phyloP scores from a whole-genome alignment of 768 basidiomycete genomes.

The Mycena floridula region DNA sequence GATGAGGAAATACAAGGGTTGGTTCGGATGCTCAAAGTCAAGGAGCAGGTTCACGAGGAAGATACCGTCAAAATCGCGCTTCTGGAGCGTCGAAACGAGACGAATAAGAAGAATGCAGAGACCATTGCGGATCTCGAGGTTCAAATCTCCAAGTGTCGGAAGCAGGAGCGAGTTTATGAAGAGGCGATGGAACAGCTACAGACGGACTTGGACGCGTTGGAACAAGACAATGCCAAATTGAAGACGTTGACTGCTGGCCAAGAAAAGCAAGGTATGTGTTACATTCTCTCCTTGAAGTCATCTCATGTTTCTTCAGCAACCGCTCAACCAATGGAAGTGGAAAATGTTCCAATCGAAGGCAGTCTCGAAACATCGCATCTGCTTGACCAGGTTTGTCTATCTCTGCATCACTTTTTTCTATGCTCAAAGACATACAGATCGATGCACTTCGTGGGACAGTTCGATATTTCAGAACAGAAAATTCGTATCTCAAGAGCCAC shows the following conservation, averaged over 20 bases:
- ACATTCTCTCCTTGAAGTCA: neutral
- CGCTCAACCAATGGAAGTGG: slow-evolving; percentile 49
- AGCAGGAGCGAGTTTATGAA: slow-evolving; percentile 86
- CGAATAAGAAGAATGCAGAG: slow-evolving; percentile 87
- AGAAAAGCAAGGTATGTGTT: slow-evolving; percentile 62
- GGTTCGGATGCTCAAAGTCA: slow-evolving; percentile 74
- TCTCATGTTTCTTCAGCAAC: slow-evolving; percentile 30
- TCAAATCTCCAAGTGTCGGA: slow-evolving; percentile 73
- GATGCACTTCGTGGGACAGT: slow-evolving; percentile 89
- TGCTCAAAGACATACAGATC: slow-evolving; percentile 43
- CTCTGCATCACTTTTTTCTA: neutral
- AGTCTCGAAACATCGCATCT: slow-evolving; percentile 85
- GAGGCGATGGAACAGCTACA: slow-evolving; percentile 94
- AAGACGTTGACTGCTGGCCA: slow-evolving; percentile 60
- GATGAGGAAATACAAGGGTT: slow-evolving; percentile 90
- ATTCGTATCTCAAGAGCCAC: slow-evolving; percentile 89
- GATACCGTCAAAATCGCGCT: slow-evolving; percentile 87
- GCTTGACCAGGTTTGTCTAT: slow-evolving; percentile 65
- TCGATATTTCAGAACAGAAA: slow-evolving; percentile 89
- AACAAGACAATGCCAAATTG: slow-evolving; percentile 84
- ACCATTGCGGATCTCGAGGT: slow-evolving; percentile 73
- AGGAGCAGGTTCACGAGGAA: slow-evolving; percentile 90
- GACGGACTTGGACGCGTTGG: slow-evolving; percentile 77
- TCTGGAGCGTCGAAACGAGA: slow-evolving; percentile 90
- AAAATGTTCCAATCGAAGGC: slow-evolving; percentile 65